Evolutionary conservation across 2,329 filamentous ascomycete species (phyloP), one percentile per base, ranked within the genome.

Genomic region (Fusarium sp.): DNA sequence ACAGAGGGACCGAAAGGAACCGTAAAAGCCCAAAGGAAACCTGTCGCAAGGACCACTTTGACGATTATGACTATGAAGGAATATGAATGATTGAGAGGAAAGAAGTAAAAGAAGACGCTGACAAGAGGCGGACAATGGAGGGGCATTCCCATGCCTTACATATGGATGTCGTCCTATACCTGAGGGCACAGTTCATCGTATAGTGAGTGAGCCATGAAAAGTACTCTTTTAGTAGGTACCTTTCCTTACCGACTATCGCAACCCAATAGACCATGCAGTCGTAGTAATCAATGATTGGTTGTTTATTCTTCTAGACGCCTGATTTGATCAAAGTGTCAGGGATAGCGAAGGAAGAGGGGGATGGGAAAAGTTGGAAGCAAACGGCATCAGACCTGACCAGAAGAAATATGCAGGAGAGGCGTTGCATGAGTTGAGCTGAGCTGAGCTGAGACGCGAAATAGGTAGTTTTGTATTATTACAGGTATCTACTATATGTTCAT

Each of bases 1-100:
- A 67, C 52, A 56, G 45, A 59, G 42, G 51, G 55, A 23, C 56
- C 40, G 39, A 62, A 43, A 66, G 39, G 43, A 51, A 55, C 51
- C 52, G 57, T 50, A 58, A 64, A 54, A 66, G 51, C 47, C 55
- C 37, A 43, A 69, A 58, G 56, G 51, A 66, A 68, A 66, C 36
- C 21, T 45, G 46, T 58, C 63, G 39, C 61, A 58, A 69, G 40
- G 50, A 68, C 51, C 45, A 29, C 56, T 52, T 52, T 55, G 52
- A 55, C 49, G 48, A 50, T 50, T 50, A 50, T 29, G 47, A 69
- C 49, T 51, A 36, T 43, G 50, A 63, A 50, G 20, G 47, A 69
- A 45, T 51, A 40, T 45, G 50, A 63, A 61, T 49, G 35, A 39
- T 61, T 45, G 49, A 18, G 27, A 36, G 25, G 36, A 53, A 36